Evolutionary conservation across 164 flowering plant species (phyloP), one percentile per base, ranked within the genome.

Genomic region (Warburgia ugandensis): DNA sequence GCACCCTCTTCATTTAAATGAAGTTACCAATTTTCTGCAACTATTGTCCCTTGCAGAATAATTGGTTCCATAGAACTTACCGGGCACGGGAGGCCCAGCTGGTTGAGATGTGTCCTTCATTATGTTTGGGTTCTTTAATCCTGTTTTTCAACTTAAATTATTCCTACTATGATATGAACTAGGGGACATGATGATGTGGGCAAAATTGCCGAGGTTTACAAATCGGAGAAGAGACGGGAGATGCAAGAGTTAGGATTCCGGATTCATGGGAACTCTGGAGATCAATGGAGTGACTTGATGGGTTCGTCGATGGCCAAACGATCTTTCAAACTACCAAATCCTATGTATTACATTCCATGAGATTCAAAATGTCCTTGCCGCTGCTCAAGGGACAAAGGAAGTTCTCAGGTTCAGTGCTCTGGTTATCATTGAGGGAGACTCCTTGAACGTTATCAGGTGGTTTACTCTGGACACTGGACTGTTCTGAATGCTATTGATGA

Each of bases 311-410:
- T 60, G 9, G 81, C 87, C 1, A 50, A 41, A 19, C 55, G 92
- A 35, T 84, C 89, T 17, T 90, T 90, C 59, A 86, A 91, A 58
- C 83, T 86, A 30, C 97, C 96, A 13, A 91, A 91, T 57, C 96
- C 90, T 13, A 78, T 89, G 95, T 86, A 89, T 37, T 84, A 71
- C 65, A 69, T 89, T 58, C 45, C 78, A 0, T 84, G 65, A 72
- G 2, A 17, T 2, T n/a, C n/a, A n/a, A n/a, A n/a, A n/a, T n/a
- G n/a, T 37, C 41, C 41, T 10, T 37, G 14, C 16, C 41, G 17
- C 17, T 37, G 5, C 14, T 37, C 41, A 37, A 37, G 1, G 17
- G 5, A 37, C 14, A 3, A 37, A n/a, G n/a, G n/a, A n/a, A n/a
- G n/a, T n/a, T n/a, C n/a, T n/a, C n/a, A n/a, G n/a, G n/a, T n/a